Percentiles rank a stretch among this genome's conserved stretches.
Conservation (phyloP, 495 filamentous ascomycete genomes). For the Hyaloscypha hepaticicola region DNA sequence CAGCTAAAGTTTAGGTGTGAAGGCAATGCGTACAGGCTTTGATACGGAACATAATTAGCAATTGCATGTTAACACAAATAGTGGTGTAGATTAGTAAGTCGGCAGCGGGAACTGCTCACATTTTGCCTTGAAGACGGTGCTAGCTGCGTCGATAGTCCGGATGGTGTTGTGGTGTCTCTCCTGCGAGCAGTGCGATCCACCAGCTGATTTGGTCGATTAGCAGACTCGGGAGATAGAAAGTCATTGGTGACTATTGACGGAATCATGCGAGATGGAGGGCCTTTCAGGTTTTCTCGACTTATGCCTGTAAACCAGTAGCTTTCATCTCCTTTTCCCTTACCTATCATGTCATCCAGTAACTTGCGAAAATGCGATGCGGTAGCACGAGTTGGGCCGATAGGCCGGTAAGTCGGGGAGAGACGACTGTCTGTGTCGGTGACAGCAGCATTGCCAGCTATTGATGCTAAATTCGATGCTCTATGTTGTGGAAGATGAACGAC, state of each 20-base stretch:
- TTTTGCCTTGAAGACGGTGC: not conserved
- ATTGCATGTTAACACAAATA: not conserved
- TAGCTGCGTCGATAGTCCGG: not conserved
- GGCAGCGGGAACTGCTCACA: not conserved
- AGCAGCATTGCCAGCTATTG: not conserved
- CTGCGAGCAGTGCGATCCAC: not conserved
- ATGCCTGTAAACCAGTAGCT: slow-evolving; percentile 15
- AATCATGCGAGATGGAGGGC: not conserved
- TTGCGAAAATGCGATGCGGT: slow-evolving; percentile 14
- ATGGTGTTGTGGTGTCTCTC: not conserved
- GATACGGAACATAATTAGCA: too few relatives aligned
- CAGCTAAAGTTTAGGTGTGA: too few relatives aligned
- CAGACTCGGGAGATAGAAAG: slow-evolving; percentile 1
- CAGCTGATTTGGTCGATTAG: not conserved
- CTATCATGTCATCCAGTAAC: slow-evolving; percentile 21
- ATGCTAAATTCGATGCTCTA: not conserved
- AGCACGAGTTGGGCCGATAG: slow-evolving; percentile 5
- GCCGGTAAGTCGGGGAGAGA: not conserved
- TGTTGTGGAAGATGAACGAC: slow-evolving; percentile 27
- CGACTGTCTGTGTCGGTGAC: not conserved
- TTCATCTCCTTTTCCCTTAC: slow-evolving; percentile 20
- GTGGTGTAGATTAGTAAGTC: not conserved
- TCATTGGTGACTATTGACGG: not conserved
- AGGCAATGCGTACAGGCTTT: too few relatives aligned
- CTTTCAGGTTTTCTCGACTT: not conserved